phyloP scores from a whole-genome alignment of 495 filamentous ascomycete species.

The Neurospora sp. region DNA sequence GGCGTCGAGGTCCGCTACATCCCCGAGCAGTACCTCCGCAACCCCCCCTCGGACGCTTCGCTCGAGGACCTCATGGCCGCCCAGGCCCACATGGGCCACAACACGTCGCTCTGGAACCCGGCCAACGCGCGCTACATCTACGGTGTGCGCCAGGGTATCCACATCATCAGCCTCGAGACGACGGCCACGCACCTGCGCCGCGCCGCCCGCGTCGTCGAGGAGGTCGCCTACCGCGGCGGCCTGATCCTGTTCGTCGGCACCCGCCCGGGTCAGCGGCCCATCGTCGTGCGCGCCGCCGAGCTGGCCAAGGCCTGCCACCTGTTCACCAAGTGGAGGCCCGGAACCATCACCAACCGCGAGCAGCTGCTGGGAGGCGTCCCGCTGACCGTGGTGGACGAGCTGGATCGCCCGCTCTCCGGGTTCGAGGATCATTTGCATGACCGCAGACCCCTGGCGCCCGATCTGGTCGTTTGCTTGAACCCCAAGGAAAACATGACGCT shows the following conservation, averaged over 20 bases:
- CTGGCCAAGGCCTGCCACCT: slow-evolving; percentile 74
- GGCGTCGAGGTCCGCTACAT: slow-evolving; percentile 48
- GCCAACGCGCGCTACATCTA: slow-evolving; percentile 91
- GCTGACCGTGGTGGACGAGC: slow-evolving; percentile 59
- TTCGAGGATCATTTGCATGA: slow-evolving; percentile 55
- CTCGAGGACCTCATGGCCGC: slow-evolving; percentile 87
- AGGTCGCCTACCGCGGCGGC: slow-evolving; percentile 73
- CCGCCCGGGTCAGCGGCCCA: slow-evolving; percentile 61
- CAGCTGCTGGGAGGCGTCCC: slow-evolving; percentile 63
- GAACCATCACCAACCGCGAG: slow-evolving; percentile 84
- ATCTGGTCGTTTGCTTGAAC: slow-evolving; percentile 88
- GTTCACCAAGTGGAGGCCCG: slow-evolving; percentile 90
- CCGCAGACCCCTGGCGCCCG: slow-evolving; percentile 60
- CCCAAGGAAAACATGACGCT: slow-evolving; percentile 83
- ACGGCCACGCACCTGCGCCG: slow-evolving; percentile 82
- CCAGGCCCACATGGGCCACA: slow-evolving; percentile 85
- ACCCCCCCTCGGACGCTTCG: slow-evolving; percentile 74
- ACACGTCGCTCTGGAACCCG: slow-evolving; percentile 90
- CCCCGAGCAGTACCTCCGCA: slow-evolving; percentile 52
- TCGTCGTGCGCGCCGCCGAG: slow-evolving; percentile 71
- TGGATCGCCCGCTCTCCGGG: slow-evolving; percentile 55
- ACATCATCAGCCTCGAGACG: slow-evolving; percentile 84
- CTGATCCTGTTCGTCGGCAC: slow-evolving; percentile 88
- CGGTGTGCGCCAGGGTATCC: slow-evolving; percentile 78
- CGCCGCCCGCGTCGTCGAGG: slow-evolving; percentile 79